Evolutionary conservation across 805 yeast species (phyloP), one percentile per base, ranked within the genome.

Genomic region (Teunomyces kruisii): DNA sequence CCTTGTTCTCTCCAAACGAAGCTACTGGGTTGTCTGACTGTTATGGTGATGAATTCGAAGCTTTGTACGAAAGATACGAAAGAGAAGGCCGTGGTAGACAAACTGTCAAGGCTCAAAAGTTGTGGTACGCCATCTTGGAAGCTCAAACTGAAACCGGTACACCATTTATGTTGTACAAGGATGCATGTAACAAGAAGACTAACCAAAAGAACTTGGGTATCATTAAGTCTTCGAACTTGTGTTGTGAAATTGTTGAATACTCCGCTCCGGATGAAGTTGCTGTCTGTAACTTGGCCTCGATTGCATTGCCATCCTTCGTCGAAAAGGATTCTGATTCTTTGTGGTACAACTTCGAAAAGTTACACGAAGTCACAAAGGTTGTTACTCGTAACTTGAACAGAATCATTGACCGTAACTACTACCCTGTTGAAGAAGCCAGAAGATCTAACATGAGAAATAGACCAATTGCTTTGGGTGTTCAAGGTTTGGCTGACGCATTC

Each of bases 121-220:
- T 79, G 52, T 79, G 84, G 84, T 77, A 78, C 52, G 69, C 81
- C 30, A 76, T 79, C 42, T 69, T 79, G 59, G 83, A 79, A 59
- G 80, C 83, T 17, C 84, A 79, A 62, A 79, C 84, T 39, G 84
- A 79, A 64, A 79, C 84, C 28, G 84, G 84, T 59, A 78, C 82
- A 40, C 84, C 84, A 37, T 79, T 79, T 67, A 78, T 79, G 83
- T 67, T 79, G 54, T 79, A 79, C 68, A 79, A 79, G 62, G 84
- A 79, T 64, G 80, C 84, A 10, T 79, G 84, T 64, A 79, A 79
- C 65, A 54, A 62, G 53, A 79, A 79, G 64, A 68, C 83, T 44
- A 79, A 79, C 65, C 84, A 79, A 62, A 73, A 78, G 73, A 79
- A 79, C 62, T 69, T 79, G 61, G 84, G 84, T 56, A 63, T 72